phyloP scores from a whole-genome alignment of 257 asterid genomes.

The Gentiana dahurica region DNA sequence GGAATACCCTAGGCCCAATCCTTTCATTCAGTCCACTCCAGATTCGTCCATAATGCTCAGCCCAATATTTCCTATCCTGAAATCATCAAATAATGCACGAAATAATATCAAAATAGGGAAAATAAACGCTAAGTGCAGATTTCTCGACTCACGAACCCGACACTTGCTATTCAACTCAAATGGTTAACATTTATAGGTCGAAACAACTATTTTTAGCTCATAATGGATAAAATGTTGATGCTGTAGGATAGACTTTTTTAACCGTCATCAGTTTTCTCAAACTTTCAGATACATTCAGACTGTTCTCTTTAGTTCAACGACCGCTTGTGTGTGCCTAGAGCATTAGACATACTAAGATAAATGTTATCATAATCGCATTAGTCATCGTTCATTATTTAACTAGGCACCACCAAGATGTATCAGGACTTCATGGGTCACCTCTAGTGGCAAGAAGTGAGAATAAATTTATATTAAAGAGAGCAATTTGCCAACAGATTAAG shows the following conservation, averaged over 20 bases:
- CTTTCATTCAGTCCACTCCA: too few species aligned
- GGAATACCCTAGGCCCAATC: too few species aligned
- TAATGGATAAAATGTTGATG: too few species aligned
- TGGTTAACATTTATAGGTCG: too few species aligned
- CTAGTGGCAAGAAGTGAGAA: conserved; percentile 2
- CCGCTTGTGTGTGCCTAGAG: not conserved
- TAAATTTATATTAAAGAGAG: not conserved
- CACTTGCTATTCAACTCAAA: too few species aligned
- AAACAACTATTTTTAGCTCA: too few species aligned
- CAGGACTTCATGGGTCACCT: not conserved
- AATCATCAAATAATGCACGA: not conserved
- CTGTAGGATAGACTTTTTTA: too few species aligned
- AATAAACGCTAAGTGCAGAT: too few species aligned
- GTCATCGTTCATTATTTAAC: not conserved
- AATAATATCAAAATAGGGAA: too few species aligned
- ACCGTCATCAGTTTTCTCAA: not conserved
- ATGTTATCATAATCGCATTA: not conserved
- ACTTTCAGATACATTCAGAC: not conserved
- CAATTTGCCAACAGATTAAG: conserved; percentile 1
- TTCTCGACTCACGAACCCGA: too few species aligned
- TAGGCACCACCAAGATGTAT: not conserved
- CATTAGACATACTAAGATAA: not conserved
- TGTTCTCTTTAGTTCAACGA: not conserved
- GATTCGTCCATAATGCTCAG: too few species aligned
- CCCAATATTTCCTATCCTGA: not conserved